Conservation (phyloP, 768 basidiomycete genomes). For the Suillus decipiens region DNA sequence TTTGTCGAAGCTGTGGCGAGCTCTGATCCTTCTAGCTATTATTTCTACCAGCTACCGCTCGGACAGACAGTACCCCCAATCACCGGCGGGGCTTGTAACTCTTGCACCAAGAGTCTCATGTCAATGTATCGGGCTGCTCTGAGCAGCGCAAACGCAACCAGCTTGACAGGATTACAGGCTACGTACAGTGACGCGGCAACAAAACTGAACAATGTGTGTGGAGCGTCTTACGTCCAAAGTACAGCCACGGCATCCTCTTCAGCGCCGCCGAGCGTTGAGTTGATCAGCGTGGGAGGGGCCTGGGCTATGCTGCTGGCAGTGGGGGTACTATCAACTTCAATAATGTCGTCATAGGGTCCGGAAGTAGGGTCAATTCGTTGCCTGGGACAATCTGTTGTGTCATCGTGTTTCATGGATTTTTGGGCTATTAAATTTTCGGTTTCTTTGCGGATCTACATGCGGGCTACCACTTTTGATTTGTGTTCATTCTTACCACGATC, state of each 20-base stretch:
- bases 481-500: neutral
- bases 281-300: constrained; percentile 13
- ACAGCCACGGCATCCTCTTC: constrained; percentile 18
- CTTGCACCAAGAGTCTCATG: constrained; percentile 65
- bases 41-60: constrained; percentile 69
- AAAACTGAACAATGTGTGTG: constrained; percentile 51
- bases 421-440: neutral
- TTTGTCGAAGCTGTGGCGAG: constrained; percentile 64
- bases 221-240: constrained; percentile 44
- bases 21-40: constrained; percentile 64
- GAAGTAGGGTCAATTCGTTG: neutral
- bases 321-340: constrained; percentile 6
- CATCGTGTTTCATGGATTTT: neutral
- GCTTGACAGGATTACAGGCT: constrained; percentile 39
- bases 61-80: constrained; percentile 54
- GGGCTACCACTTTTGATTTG: neutral
- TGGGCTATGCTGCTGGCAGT: constrained; percentile 20
- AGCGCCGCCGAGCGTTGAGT: constrained; percentile 12
- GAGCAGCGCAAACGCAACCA: constrained; percentile 32
- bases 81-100: constrained; percentile 56
- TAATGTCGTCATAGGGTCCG: neutral
- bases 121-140: constrained; percentile 50
- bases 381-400: neutral
- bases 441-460: constrained; percentile 3
- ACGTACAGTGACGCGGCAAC: constrained; percentile 53